These are phyloP conservation scores for Cryptosporidium ubiquitum DNA, from an alignment of 169 alveolate species.

Conservation along the genomic window DNA sequence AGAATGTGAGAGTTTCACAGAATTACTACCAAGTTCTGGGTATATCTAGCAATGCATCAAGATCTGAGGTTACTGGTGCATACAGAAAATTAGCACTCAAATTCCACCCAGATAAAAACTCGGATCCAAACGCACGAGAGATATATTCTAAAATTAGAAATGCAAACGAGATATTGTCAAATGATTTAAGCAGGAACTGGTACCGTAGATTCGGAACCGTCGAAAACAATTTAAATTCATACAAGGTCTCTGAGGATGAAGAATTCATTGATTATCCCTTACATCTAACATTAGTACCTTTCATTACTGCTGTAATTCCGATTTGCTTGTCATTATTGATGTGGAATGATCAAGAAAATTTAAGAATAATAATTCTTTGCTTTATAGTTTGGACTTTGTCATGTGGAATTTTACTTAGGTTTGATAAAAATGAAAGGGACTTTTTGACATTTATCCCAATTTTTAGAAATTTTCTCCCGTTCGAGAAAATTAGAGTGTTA, in stretches of 20 bases:
- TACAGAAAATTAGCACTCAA: constrained; percentile 91
- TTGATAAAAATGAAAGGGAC: constrained; percentile 44
- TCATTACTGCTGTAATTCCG: constrained; percentile 60
- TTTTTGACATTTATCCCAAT: constrained; percentile 46
- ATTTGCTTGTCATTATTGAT: constrained; percentile 48
- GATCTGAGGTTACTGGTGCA: constrained; percentile 88
- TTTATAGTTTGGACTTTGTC: constrained; percentile 55
- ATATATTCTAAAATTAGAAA: constrained; percentile 81
- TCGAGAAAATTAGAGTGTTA: constrained; percentile 59
- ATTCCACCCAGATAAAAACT: constrained; percentile 94
- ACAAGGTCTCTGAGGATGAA: constrained; percentile 33
- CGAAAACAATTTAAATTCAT: constrained; percentile 33
- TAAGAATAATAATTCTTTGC: constrained; percentile 23
- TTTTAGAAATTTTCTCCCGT: constrained; percentile 63
- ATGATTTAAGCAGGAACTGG: constrained; percentile 55
- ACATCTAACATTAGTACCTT: constrained; percentile 34
- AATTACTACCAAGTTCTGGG: constrained; percentile 85
- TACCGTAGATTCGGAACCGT: constrained; percentile 54
- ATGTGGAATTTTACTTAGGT: constrained; percentile 37
- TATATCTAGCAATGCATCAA: constrained; percentile 83
- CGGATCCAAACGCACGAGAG: constrained; percentile 81
- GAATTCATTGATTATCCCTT: constrained; percentile 48
- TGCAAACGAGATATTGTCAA: constrained; percentile 81
- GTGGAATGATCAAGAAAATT: constrained; percentile 64
- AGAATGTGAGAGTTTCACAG: constrained; percentile 62